A percentile compares a stretch with the other conserved stretches of the same genome.
phyloP scores from a whole-genome alignment of 2,329 filamentous ascomycete genomes.

The Tolypocladium sp. region DNA sequence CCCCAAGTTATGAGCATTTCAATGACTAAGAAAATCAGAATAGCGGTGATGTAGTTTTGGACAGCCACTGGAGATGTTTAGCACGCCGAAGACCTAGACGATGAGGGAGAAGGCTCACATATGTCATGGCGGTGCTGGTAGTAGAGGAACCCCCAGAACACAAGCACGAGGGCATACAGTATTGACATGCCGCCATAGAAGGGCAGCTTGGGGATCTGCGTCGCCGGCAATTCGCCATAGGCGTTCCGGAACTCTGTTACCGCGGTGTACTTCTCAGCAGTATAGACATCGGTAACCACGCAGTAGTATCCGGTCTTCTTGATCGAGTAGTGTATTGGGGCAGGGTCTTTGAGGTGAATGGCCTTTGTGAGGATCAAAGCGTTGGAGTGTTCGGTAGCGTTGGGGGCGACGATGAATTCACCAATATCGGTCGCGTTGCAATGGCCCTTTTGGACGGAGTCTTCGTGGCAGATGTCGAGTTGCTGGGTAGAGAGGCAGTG shows the following conservation, averaged over 20 bases:
- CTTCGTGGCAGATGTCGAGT: conserved; percentile 62
- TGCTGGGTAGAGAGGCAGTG: conserved; percentile 15
- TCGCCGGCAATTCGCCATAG: conserved; percentile 89
- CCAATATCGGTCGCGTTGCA: conserved; percentile 75
- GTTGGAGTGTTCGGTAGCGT: conserved; percentile 62
- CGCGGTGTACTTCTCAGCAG: conserved; percentile 61
- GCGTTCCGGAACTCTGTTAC: conserved; percentile 91
- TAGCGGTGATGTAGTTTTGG: conserved; percentile 98
- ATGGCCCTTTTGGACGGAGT: conserved; percentile 55
- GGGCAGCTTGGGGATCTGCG: conserved; percentile 91
- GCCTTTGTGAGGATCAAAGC: conserved; percentile 71
- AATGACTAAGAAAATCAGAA: conserved; percentile 84
- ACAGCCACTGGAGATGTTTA: conserved; percentile 58
- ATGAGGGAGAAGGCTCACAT: conserved; percentile 36
- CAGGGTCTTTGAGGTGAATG: conserved; percentile 68
- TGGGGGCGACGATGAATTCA: conserved; percentile 71
- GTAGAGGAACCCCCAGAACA: conserved; percentile 88
- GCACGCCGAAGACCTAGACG: conserved; percentile 1
- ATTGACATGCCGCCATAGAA: conserved; percentile 95
- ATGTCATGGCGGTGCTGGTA: conserved; percentile 92
- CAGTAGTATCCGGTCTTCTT: conserved; percentile 95
- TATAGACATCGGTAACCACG: conserved; percentile 68
- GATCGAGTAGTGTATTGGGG: conserved; percentile 71
- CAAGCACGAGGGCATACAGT: conserved; percentile 77
- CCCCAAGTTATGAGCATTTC: conserved; percentile 99